These are phyloP conservation scores for Discostella stelligera DNA, from an alignment of 352 stramenopile species.

Conservation along the genomic window DNA sequence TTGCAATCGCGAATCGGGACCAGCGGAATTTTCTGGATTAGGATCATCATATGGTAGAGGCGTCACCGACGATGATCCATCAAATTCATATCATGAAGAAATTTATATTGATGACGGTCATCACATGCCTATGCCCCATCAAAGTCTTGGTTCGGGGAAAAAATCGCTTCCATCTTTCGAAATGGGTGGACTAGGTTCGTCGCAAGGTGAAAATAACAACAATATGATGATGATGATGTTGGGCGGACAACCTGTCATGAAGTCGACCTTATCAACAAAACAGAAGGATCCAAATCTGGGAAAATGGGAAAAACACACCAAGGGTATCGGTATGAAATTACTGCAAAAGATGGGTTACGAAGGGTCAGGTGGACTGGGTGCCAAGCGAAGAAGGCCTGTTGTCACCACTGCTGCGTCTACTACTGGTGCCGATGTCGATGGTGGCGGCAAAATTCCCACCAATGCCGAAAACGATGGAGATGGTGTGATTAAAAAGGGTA, in stretches of 20 bases:
- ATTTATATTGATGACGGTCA: background rate
- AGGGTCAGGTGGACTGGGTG: constrained; percentile 88
- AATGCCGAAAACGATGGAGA: constrained; percentile 13
- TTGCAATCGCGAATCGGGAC: background rate
- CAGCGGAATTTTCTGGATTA: background rate
- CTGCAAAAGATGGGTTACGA: constrained; percentile 94
- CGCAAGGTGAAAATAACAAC: constrained; percentile 3
- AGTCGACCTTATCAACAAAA: constrained; percentile 6
- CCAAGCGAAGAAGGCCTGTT: constrained; percentile 40
- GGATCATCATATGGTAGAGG: background rate
- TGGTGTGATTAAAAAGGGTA: constrained; percentile 78
- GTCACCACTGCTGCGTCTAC: background rate
- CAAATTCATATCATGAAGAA: background rate
- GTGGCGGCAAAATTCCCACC: background rate
- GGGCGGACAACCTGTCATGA: background rate
- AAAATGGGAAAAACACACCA: constrained; percentile 95
- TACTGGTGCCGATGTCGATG: constrained; percentile 8
- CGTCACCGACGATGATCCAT: background rate
- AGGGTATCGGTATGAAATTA: constrained; percentile 94
- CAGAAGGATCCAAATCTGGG: constrained; percentile 67
- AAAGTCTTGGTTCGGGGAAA: background rate
- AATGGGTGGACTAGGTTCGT: background rate
- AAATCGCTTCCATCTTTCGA: background rate
- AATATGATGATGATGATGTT: background rate
- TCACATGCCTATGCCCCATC: background rate